Percentiles rank a stretch among this genome's conserved stretches.
These are phyloP conservation scores for Paecilomyces formosus DNA, from an alignment of 2,329 filamentous ascomycete species.

Conservation along the genomic window DNA sequence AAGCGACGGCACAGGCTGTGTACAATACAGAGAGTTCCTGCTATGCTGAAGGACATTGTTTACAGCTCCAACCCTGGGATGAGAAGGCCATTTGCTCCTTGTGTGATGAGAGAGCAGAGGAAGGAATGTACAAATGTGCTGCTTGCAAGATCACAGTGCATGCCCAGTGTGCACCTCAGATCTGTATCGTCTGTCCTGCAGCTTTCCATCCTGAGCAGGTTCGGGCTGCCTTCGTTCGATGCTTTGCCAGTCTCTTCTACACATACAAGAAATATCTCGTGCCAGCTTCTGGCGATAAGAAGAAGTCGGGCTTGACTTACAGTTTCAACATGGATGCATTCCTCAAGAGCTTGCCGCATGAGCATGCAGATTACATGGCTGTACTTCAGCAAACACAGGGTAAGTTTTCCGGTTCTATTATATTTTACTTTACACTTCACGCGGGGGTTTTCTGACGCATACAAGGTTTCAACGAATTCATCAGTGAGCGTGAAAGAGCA, in stretches of 20 bases:
- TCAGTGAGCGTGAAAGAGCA: constrained; percentile 53
- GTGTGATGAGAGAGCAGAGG: constrained; percentile 52
- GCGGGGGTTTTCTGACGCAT: constrained; percentile 7
- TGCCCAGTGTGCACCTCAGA: constrained; percentile 50
- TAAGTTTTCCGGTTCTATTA: constrained; percentile 14
- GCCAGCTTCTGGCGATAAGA: constrained; percentile 53
- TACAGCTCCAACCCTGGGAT: constrained; percentile 38
- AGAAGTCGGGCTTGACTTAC: constrained; percentile 55
- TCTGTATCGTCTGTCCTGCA: constrained; percentile 58
- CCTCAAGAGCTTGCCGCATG: constrained; percentile 55
- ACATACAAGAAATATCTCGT: constrained; percentile 59
- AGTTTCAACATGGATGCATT: constrained; percentile 62
- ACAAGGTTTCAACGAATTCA: constrained; percentile 55
- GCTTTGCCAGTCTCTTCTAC: constrained; percentile 62
- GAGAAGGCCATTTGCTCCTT: constrained; percentile 39
- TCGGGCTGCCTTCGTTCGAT: constrained; percentile 60
- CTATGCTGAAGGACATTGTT: constrained; percentile 43
- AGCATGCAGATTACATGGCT: constrained; percentile 57
- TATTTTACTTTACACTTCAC: neutral
- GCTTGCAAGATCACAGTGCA: constrained; percentile 48
- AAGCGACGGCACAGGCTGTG: constrained; percentile 29
- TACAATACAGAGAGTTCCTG: constrained; percentile 34
- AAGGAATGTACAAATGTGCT: constrained; percentile 44
- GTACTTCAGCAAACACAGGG: constrained; percentile 59
- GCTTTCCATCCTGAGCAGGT: constrained; percentile 61